Evolutionary conservation across 495 filamentous ascomycete species (phyloP).

Genomic region (Lophium mytilinum): DNA sequence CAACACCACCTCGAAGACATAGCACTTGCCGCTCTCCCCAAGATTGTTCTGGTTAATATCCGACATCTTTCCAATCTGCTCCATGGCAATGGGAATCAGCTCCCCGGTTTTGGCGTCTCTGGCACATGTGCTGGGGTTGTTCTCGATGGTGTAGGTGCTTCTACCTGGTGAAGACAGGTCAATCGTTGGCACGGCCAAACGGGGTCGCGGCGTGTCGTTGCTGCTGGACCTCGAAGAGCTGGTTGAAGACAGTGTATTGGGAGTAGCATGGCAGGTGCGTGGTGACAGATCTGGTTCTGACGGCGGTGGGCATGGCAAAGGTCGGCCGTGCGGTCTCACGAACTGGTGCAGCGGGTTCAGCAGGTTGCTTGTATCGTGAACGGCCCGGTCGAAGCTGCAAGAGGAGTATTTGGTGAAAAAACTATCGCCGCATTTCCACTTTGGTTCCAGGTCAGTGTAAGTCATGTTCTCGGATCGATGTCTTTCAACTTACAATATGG

Average conservation of each 20-base stretch:
- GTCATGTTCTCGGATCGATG: no score
- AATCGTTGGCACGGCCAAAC: not conserved
- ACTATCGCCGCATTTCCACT: constrained; percentile 25
- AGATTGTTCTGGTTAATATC: constrained; percentile 10
- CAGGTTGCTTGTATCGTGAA: constrained; percentile 8
- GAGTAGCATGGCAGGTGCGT: no score
- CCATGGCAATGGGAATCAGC: constrained; percentile 8
- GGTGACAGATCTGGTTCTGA: no score
- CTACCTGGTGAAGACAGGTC: not conserved
- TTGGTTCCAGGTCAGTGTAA: not conserved
- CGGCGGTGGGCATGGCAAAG: no score
- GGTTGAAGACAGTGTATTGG: no score
- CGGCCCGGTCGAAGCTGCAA: constrained; percentile 20
- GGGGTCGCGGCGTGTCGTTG: not conserved
- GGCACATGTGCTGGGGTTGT: not conserved
- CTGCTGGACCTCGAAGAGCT: not conserved
- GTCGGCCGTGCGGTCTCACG: constrained; percentile 1
- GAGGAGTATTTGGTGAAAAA: constrained; percentile 20
- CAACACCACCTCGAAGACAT: constrained; percentile 21
- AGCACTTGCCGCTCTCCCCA: constrained; percentile 11
- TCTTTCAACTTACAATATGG: not conserved
- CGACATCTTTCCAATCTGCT: constrained; percentile 19
- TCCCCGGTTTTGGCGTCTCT: constrained; percentile 8
- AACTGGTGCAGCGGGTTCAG: constrained; percentile 19
- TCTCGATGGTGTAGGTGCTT: not conserved